Base-by-base conservation (phyloP, 176 grass and related monocot species). In the Zoysia pacifica region DNA sequence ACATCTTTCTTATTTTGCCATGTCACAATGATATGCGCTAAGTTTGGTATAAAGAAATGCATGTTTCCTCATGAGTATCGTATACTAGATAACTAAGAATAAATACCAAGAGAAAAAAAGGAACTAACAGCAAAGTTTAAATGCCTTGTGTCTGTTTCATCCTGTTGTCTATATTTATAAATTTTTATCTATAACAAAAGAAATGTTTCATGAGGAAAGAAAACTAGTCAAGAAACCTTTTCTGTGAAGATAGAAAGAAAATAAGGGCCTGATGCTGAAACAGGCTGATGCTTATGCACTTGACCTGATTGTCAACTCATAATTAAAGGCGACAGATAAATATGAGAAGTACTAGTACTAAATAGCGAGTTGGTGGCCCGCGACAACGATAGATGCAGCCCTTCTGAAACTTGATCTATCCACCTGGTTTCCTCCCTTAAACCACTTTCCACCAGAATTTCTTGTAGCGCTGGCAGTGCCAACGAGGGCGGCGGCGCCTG, bases 221-320 rank as follows among this genome's bases (percentile, higher is more conserved):
- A 43, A 51, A 48, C 7, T 49, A 42, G 15, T 38, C 15, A 70
- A 78, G 9, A 61, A 43, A 59, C 14, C 58, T 72, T 15, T 56
- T 72, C 18, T n/a, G 3, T 62, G 13, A 19, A 62, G 3, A 28
- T 28, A 28, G 28, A 78, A 65, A 16, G 67, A 42, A 76, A 47
- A 65, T 11, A 83, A 58, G 15, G 15, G 52, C 2, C 64, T 67
- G 65, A n/a, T 63, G 81, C 16, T 75, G 54, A 28, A 45, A 43
- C 54, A 16, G 52, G 39, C 7, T n/a, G 64, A 42, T 75, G 86
- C 64, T 9, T 15, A 60, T 61, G 76, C 47, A n/a, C 77, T 73
- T 62, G 73, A 78, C 82, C 35, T 60, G 1, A 54, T 20, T 73
- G 83, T 89, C 87, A 89, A 82, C 78, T 51, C 72, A 16, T 78